Evolutionary conservation across 139 green algal genomes (phyloP).

Genomic region (Dunaliella sp.): DNA sequence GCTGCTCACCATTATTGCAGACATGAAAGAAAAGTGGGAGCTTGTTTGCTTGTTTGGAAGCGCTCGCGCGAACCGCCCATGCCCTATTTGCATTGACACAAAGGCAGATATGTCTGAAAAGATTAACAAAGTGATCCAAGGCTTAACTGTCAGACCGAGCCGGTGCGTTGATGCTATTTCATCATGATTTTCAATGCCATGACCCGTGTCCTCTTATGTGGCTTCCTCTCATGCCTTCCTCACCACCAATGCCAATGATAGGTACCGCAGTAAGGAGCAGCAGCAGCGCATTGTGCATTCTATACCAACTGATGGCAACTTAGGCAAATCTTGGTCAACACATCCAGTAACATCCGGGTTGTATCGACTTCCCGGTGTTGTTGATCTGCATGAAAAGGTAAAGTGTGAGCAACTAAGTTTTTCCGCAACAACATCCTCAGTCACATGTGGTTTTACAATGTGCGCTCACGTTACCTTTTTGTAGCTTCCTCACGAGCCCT

Average conservation of each 20-base stretch:
- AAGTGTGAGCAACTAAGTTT: background rate
- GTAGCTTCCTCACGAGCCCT: background rate
- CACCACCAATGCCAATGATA: no score
- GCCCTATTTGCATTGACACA: background rate
- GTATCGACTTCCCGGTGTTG: background rate
- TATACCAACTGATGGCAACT: conserved; percentile 28
- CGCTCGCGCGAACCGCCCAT: background rate
- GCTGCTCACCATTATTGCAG: background rate
- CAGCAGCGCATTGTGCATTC: background rate
- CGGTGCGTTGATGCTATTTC: background rate
- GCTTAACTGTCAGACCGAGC: background rate
- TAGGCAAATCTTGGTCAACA: background rate
- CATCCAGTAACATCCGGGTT: background rate
- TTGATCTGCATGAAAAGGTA: background rate
- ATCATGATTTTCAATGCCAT: background rate
- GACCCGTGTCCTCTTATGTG: background rate
- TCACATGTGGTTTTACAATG: background rate
- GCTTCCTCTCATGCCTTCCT: no score
- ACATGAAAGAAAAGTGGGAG: background rate
- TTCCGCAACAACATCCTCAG: background rate
- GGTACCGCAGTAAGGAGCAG: background rate
- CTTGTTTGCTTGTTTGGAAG: background rate
- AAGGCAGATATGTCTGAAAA: background rate
- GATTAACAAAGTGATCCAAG: background rate
- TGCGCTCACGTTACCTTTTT: background rate